Evolutionary conservation across 495 filamentous ascomycete genomes (phyloP).

Genomic region (Baudoinia panamericana): DNA sequence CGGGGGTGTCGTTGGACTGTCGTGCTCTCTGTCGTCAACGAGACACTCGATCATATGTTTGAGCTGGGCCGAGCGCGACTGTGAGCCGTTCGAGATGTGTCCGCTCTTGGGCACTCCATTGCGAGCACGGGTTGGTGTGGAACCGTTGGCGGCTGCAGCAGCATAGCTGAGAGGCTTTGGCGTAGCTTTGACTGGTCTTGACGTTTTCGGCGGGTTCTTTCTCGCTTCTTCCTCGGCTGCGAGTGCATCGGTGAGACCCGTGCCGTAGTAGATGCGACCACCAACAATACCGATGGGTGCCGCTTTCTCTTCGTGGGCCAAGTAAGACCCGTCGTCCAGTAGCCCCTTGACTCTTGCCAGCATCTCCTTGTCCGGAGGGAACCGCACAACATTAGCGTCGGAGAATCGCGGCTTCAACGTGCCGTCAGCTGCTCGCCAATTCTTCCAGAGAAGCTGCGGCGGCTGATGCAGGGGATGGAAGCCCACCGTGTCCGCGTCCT

Average conservation of each 20-base stretch:
- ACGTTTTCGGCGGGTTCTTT: background rate
- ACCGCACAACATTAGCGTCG: slow-evolving; percentile 42
- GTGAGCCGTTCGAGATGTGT: too few species aligned
- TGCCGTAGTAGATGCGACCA: slow-evolving; percentile 10
- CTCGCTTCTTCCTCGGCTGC: slow-evolving; percentile 1
- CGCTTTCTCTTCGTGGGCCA: slow-evolving; percentile 42
- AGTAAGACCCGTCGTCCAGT: slow-evolving; percentile 48
- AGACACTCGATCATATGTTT: slow-evolving; percentile 50
- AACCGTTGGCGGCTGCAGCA: slow-evolving; percentile 8
- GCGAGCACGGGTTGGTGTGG: background rate
- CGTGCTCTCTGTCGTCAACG: slow-evolving; percentile 38
- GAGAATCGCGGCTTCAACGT: slow-evolving; percentile 41
- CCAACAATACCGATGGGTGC: slow-evolving; percentile 14
- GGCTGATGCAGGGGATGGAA: slow-evolving; percentile 52
- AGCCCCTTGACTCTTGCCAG: slow-evolving; percentile 54
- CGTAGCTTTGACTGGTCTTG: slow-evolving; percentile 1
- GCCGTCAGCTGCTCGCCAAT: slow-evolving; percentile 25
- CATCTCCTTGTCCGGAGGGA: slow-evolving; percentile 57
- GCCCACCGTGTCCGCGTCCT: slow-evolving; percentile 64
- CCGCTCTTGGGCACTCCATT: background rate
- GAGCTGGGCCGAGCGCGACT: slow-evolving; percentile 22
- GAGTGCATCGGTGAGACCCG: slow-evolving; percentile 1
- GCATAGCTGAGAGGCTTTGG: slow-evolving; percentile 14
- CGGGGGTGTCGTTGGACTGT: slow-evolving; percentile 27
- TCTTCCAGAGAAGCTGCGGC: slow-evolving; percentile 36